These are phyloP conservation scores for Sungouiozyma intestinalis DNA, from an alignment of 805 yeast genomes.

Conservation along the genomic window DNA sequence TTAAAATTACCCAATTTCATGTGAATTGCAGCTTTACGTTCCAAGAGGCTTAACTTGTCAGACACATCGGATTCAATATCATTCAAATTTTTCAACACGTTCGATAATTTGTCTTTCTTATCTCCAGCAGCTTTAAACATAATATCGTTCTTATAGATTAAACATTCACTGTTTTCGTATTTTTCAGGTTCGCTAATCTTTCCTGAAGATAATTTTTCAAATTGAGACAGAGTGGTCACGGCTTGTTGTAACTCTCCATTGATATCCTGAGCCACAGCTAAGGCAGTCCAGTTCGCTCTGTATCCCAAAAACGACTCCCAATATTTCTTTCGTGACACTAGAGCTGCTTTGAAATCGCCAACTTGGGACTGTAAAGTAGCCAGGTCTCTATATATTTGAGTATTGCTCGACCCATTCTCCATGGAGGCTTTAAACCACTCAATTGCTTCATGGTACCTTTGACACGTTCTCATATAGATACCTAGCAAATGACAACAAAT, in stretches of 20 bases:
- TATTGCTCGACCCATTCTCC: constrained; percentile 69
- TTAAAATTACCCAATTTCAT: constrained; percentile 43
- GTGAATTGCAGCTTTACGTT: constrained; percentile 55
- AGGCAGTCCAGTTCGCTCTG: constrained; percentile 83
- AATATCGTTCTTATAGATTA: constrained; percentile 59
- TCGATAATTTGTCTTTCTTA: constrained; percentile 32
- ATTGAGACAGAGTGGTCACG: constrained; percentile 58
- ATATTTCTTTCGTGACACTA: constrained; percentile 53
- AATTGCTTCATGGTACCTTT: constrained; percentile 65
- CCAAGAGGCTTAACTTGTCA: constrained; percentile 54
- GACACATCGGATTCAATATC: constrained; percentile 42
- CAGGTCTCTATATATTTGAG: constrained; percentile 72
- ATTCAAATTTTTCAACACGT: constrained; percentile 52
- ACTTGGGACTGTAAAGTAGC: constrained; percentile 69
- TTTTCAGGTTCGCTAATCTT: constrained; percentile 55
- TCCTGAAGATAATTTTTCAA: constrained; percentile 65
- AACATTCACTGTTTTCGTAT: constrained; percentile 73
- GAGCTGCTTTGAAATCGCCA: constrained; percentile 58
- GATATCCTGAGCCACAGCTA: constrained; percentile 78
- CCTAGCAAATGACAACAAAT: constrained; percentile 81
- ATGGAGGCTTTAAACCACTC: constrained; percentile 66
- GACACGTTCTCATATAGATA: constrained; percentile 61
- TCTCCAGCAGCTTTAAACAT: constrained; percentile 51
- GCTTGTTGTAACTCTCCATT: constrained; percentile 59
- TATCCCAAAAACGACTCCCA: constrained; percentile 70